These are phyloP conservation scores for Clathrospora elynae DNA, from an alignment of 2,329 filamentous ascomycete genomes.

Conservation along the genomic window DNA sequence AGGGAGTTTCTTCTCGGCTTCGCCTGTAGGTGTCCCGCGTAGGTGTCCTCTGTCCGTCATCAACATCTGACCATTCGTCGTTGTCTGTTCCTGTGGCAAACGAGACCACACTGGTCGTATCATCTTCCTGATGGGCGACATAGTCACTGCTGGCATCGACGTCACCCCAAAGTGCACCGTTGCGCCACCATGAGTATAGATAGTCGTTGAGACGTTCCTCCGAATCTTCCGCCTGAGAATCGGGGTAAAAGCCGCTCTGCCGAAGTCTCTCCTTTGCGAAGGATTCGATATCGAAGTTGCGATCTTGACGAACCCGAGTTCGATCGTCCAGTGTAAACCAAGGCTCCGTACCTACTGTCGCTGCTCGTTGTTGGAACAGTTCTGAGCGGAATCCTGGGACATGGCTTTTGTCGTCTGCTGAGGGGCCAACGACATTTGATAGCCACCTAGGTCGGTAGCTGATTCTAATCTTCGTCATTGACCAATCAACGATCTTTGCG, in stretches of 20 bases:
- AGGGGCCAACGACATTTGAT: constrained; percentile 55
- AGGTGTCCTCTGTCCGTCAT: constrained; percentile 68
- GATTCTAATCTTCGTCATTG: constrained; percentile 65
- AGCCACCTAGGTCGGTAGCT: constrained; percentile 68
- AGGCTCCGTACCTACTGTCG: constrained; percentile 21
- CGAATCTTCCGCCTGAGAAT: constrained; percentile 41
- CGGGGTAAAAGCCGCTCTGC: constrained; percentile 38
- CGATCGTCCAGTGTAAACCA: constrained; percentile 36
- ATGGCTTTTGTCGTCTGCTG: constrained; percentile 27
- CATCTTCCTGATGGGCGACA: constrained; percentile 67
- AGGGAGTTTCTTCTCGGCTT: constrained; percentile 61
- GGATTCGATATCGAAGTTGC: constrained; percentile 73
- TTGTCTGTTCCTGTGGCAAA: constrained; percentile 58
- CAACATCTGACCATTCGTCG: constrained; percentile 46
- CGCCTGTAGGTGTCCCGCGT: constrained; percentile 66
- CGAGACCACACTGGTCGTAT: constrained; percentile 82
- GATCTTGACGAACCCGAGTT: constrained; percentile 26
- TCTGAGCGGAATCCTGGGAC: constrained; percentile 7
- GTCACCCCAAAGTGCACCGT: constrained; percentile 83
- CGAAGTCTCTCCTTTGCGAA: constrained; percentile 71
- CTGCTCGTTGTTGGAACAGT: constrained; percentile 1
- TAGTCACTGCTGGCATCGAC: constrained; percentile 83
- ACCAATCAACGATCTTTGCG: constrained; percentile 60
- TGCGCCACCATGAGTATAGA: constrained; percentile 83
- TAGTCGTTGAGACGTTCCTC: constrained; percentile 73